Evolutionary conservation across 768 basidiomycete genomes (phyloP).

Genomic region (Trametes elegans): DNA sequence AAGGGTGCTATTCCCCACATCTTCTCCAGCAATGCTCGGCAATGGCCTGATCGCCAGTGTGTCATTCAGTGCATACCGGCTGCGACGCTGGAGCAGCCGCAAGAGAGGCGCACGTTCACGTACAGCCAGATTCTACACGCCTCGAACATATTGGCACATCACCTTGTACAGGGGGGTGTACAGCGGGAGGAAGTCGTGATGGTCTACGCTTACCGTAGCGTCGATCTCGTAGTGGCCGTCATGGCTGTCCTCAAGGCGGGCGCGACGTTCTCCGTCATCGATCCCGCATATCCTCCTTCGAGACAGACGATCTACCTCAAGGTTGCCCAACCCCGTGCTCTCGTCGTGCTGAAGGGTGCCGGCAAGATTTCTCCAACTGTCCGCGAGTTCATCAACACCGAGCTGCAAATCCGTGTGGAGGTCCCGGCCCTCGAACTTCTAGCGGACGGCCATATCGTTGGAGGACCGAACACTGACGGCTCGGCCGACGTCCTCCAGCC

Average conservation of each 20-base stretch:
- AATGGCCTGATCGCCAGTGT: constrained; percentile 80
- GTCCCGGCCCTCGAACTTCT: constrained; percentile 85
- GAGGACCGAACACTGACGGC: constrained; percentile 47
- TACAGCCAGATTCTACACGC: constrained; percentile 83
- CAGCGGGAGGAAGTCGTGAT: constrained; percentile 95
- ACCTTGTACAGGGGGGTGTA: constrained; percentile 81
- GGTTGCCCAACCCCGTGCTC: constrained; percentile 88
- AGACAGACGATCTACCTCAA: constrained; percentile 91
- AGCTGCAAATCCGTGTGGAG: constrained; percentile 84
- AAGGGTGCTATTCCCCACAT: constrained; percentile 96
- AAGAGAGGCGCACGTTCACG: constrained; percentile 62
- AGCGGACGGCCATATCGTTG: constrained; percentile 58
- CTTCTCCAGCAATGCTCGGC: constrained; percentile 83
- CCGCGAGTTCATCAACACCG: constrained; percentile 73
- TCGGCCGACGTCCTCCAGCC: constrained; percentile 58
- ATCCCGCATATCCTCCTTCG: constrained; percentile 94
- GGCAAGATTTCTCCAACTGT: constrained; percentile 79
- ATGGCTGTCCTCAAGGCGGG: constrained; percentile 97
- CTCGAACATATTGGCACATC: constrained; percentile 86
- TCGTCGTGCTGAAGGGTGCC: constrained; percentile 89
- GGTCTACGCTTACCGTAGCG: constrained; percentile 95
- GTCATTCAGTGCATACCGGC: constrained; percentile 76
- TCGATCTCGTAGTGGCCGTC: constrained; percentile 95
- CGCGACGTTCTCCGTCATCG: constrained; percentile 96
- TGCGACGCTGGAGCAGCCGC: constrained; percentile 35